These are phyloP conservation scores for Tricholoma terreum DNA, from an alignment of 768 basidiomycete species.

Conservation along the genomic window DNA sequence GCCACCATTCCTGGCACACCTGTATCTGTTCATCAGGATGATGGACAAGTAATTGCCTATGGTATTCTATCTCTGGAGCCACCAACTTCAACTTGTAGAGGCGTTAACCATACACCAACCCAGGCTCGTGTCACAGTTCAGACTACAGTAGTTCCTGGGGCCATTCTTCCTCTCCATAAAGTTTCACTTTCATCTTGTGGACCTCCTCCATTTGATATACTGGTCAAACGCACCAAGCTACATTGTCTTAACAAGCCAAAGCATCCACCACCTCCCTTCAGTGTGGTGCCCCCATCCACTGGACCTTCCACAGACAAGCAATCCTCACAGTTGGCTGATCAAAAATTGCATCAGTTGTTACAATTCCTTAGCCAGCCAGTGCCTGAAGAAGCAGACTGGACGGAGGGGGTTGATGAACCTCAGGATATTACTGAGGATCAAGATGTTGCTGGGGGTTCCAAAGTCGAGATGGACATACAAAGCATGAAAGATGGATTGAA, in stretches of 20 bases:
- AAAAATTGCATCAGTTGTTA: neutral
- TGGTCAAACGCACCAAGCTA: neutral
- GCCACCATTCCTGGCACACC: neutral
- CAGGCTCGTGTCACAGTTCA: neutral
- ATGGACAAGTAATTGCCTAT: neutral
- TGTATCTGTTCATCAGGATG: no score
- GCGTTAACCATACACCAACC: neutral
- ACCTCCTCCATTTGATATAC: neutral
- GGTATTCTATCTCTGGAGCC: neutral
- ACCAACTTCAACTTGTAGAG: neutral
- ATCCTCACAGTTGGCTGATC: neutral
- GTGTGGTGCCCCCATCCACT: neutral
- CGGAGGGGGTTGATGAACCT: neutral
- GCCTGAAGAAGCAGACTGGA: neutral
- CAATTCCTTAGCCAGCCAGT: neutral
- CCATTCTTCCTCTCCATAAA: neutral
- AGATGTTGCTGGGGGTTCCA: slow-evolving; percentile 12
- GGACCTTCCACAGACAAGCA: neutral
- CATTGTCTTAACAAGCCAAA: neutral
- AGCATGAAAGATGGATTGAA: no score
- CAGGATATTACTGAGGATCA: neutral
- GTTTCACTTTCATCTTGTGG: neutral
- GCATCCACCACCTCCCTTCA: neutral
- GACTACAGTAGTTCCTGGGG: neutral
- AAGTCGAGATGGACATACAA: neutral